A percentile compares a stretch with the other conserved stretches of the same genome.
Conservation (phyloP, 805 yeast species). For the Priceomyces carsonii region DNA sequence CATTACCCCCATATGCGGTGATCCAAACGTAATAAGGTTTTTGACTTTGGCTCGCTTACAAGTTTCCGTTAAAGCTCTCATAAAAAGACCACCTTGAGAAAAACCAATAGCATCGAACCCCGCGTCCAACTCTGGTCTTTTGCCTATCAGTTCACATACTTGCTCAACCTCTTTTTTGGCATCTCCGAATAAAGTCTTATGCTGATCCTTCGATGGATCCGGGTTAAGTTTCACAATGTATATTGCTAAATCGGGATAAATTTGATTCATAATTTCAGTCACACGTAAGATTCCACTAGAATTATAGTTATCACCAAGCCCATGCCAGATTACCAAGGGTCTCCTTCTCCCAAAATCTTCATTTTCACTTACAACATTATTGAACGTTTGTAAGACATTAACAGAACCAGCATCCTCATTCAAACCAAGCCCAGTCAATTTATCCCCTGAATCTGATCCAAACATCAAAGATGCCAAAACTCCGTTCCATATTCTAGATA, state of each 20-base stretch:
- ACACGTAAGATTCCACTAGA: constrained; percentile 57
- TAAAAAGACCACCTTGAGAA: constrained; percentile 82
- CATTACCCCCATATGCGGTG: constrained; percentile 76
- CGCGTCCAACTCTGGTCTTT: constrained; percentile 42
- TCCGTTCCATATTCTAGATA: constrained; percentile 1
- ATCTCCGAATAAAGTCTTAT: constrained; percentile 59
- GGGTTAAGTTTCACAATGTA: constrained; percentile 54
- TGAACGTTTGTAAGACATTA: no score
- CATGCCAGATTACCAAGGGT: constrained; percentile 82
- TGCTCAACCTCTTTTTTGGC: constrained; percentile 52
- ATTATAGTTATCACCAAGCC: constrained; percentile 75
- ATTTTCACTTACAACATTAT: no score
- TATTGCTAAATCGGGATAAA: constrained; percentile 51
- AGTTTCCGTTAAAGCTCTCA: constrained; percentile 64
- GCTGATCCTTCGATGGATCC: constrained; percentile 53
- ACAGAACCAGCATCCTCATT: no score
- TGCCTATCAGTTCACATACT: constrained; percentile 56
- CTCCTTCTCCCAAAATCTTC: no score
- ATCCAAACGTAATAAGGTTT: constrained; percentile 70
- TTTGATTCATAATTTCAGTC: constrained; percentile 38
- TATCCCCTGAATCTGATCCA: no score
- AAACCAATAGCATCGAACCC: constrained; percentile 79
- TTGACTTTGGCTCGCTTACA: constrained; percentile 47
- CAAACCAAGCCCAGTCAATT: no score
- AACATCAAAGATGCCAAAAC: background rate